Percentiles rank a stretch among this genome's conserved stretches.
These are phyloP conservation scores for Teunomyces funiuensis DNA, from an alignment of 805 yeast species.

Conservation along the genomic window DNA sequence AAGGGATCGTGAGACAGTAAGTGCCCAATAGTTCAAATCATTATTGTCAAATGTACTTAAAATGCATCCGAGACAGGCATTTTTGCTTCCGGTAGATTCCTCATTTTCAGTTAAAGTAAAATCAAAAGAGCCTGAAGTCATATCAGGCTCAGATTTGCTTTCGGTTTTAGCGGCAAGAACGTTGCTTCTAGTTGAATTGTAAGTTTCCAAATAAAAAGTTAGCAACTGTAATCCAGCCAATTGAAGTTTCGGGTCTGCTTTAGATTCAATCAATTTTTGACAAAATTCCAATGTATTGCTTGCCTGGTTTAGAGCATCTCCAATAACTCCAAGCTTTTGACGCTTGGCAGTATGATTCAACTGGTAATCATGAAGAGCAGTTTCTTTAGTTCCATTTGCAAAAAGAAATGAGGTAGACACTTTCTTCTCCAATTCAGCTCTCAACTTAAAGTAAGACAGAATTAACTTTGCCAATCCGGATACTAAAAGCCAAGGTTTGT, in stretches of 20 bases:
- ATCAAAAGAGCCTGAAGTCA: not conserved
- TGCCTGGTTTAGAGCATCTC: conserved; percentile 20
- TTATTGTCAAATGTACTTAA: conserved; percentile 22
- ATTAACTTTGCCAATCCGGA: conserved; percentile 36
- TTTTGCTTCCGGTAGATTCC: conserved; percentile 7
- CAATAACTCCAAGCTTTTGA: conserved; percentile 25
- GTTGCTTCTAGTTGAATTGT: not conserved
- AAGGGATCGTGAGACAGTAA: conserved; percentile 20
- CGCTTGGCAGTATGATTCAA: conserved; percentile 21
- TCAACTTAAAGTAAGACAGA: conserved; percentile 27
- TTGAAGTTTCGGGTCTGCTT: conserved; percentile 14
- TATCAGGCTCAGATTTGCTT: not conserved
- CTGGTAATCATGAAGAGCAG: too few species aligned
- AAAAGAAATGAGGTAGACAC: not conserved
- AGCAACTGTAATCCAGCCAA: conserved; percentile 28
- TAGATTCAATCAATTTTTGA: conserved; percentile 21
- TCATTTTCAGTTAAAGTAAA: not conserved
- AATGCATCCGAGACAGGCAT: conserved; percentile 15
- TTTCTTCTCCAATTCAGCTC: conserved; percentile 7
- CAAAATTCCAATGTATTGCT: conserved; percentile 23
- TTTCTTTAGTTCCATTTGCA: not conserved
- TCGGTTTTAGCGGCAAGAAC: not conserved
- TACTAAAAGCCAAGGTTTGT: conserved; percentile 42
- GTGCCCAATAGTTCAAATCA: conserved; percentile 24
- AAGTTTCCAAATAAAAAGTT: conserved; percentile 17